Evolutionary conservation across 164 flowering plant species (phyloP).

Genomic region (Chimonanthus praecox): DNA sequence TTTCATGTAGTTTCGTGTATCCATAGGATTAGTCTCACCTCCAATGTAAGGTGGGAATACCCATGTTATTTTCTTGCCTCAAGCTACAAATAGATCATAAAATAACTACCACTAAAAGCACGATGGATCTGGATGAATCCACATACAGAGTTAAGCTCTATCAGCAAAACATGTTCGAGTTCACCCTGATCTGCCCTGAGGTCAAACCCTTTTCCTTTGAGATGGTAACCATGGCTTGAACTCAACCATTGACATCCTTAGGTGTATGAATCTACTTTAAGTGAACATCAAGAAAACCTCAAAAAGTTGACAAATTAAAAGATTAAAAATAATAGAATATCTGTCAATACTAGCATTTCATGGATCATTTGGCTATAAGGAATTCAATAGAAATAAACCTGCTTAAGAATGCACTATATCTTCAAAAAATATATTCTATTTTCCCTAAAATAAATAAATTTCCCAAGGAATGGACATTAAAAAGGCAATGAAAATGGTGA

Average conservation of each 20-base stretch:
- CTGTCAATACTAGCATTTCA: too few species aligned
- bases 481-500: too few species aligned
- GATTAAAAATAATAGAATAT: too few species aligned
- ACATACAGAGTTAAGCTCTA: not conserved
- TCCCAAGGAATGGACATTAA: too few species aligned
- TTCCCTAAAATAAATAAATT: too few species aligned
- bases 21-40: not conserved
- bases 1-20: not conserved
- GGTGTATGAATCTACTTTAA: not conserved
- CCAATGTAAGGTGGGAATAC: not conserved
- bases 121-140: not conserved
- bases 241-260: not conserved
- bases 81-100: too few species aligned
- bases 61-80: not conserved
- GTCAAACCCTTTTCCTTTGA: too few species aligned
- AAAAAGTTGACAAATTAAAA: too few species aligned
- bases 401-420: not conserved
- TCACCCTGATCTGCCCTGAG: not conserved
- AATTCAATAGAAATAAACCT: not conserved
- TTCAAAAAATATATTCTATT: not conserved
- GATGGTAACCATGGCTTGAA: too few species aligned
- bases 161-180: not conserved
- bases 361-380: too few species aligned
- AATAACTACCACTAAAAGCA: too few species aligned
- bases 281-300: too few species aligned